These are phyloP conservation scores for Eucalyptus tenuipes DNA, from an alignment of 345 rosid species.

Conservation along the genomic window DNA sequence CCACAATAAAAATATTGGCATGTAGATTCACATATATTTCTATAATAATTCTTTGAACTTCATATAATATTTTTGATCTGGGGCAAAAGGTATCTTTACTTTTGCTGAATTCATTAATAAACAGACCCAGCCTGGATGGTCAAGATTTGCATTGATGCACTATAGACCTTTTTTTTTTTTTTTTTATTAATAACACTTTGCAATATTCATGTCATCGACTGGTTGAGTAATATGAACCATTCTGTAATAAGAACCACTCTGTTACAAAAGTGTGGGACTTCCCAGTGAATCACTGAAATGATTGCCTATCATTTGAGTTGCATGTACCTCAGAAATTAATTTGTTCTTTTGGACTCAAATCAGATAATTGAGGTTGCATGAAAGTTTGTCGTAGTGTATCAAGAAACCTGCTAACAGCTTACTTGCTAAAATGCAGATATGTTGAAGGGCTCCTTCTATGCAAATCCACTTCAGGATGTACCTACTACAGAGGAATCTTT, in stretches of 20 bases:
- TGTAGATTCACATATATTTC: background rate
- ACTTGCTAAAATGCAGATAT: slow-evolving; percentile 32
- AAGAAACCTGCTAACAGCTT: background rate
- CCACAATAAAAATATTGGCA: background rate
- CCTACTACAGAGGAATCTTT: slow-evolving; percentile 46
- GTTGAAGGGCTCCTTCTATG: slow-evolving; percentile 83
- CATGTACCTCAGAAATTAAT: background rate
- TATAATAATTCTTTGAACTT: background rate
- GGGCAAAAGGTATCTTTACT: background rate
- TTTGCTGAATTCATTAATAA: background rate
- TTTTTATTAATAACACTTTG: background rate
- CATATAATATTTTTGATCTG: background rate
- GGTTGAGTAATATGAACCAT: background rate
- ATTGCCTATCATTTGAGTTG: background rate
- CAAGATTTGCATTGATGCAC: background rate
- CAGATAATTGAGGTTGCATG: background rate
- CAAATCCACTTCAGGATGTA: slow-evolving; percentile 67
- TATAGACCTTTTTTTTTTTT: background rate
- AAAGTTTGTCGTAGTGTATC: background rate
- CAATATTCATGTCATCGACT: background rate
- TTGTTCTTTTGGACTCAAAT: background rate
- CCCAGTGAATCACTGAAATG: background rate
- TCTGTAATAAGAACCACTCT: background rate
- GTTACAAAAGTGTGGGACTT: background rate
- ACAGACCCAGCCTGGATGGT: background rate